Evolutionary conservation across 768 basidiomycete genomes (phyloP).

Genomic region (Termitomyces bulborhizus): DNA sequence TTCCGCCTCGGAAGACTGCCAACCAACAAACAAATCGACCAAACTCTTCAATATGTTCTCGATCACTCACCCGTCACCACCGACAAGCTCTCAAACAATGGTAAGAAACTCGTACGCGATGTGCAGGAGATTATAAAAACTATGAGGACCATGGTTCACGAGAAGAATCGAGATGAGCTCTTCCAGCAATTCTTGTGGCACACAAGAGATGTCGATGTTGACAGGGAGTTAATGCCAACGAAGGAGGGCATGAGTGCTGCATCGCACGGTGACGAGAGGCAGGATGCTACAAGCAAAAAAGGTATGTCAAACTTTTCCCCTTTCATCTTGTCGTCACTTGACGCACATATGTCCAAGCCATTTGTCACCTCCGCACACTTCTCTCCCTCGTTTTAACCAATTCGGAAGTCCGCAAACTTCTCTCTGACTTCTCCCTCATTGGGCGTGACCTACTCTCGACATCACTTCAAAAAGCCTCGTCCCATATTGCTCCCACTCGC

Average conservation of each 20-base stretch:
- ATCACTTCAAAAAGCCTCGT: slow-evolving; percentile 64
- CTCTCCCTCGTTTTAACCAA: slow-evolving; percentile 86
- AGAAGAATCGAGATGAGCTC: slow-evolving; percentile 89
- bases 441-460: slow-evolving; percentile 82
- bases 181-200: slow-evolving; percentile 90
- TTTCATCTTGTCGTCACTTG: neutral
- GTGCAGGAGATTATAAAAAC: slow-evolving; percentile 77
- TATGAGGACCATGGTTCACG: slow-evolving; percentile 57
- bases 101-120: slow-evolving; percentile 71
- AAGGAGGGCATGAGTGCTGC: neutral
- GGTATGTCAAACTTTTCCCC: slow-evolving; percentile 32
- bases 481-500: slow-evolving; percentile 56
- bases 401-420: slow-evolving; percentile 85
- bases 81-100: slow-evolving; percentile 67
- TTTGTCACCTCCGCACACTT: slow-evolving; percentile 83
- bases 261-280: slow-evolving; percentile 33
- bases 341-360: slow-evolving; percentile 37
- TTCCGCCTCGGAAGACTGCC: slow-evolving; percentile 82
- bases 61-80: slow-evolving; percentile 52
- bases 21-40: slow-evolving; percentile 74
- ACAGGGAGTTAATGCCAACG: neutral
- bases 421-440: slow-evolving; percentile 70
- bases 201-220: slow-evolving; percentile 47
- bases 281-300: slow-evolving; percentile 51
- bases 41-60: slow-evolving; percentile 61